phyloP scores from a whole-genome alignment of 176 grass and related monocot genomes.

The Hyparrhenia diplandra region DNA sequence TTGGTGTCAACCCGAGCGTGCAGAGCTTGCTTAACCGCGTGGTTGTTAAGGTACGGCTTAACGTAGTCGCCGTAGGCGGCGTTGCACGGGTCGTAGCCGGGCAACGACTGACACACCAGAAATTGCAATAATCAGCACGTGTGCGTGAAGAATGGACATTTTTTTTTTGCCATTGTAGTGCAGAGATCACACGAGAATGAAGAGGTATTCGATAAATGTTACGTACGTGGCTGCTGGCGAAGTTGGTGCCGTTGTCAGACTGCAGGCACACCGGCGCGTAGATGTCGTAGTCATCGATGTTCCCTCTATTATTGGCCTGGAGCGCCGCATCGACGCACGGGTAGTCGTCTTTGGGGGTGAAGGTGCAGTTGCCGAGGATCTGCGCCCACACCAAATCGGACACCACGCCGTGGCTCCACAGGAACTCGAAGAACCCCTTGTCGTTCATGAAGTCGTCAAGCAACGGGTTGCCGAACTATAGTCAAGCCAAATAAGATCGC shows the following conservation, averaged over 20 bases:
- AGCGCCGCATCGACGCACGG: conserved; percentile 1
- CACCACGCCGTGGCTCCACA: conserved; percentile 50
- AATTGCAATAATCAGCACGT: too few species aligned
- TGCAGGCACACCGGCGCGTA: conserved; percentile 41
- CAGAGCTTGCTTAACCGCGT: conserved; percentile 38
- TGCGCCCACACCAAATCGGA: conserved; percentile 31
- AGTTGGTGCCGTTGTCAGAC: not conserved
- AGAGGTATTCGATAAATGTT: not conserved
- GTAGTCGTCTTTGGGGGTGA: not conserved
- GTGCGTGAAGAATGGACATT: too few species aligned
- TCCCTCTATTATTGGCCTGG: not conserved
- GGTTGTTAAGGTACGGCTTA: conserved; percentile 31
- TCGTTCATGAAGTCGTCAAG: conserved; percentile 23
- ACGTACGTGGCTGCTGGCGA: conserved; percentile 20
- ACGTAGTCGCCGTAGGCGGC: conserved; percentile 21
- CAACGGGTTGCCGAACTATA: conserved; percentile 19
- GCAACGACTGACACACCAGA: conserved; percentile 9
- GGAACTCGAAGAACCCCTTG: conserved; percentile 19
- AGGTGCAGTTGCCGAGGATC: conserved; percentile 44
- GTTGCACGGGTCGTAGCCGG: conserved; percentile 42
- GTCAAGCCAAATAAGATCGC: too few species aligned
- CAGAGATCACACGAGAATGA: not conserved
- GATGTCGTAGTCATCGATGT: conserved; percentile 24
- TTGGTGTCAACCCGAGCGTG: conserved; percentile 21
- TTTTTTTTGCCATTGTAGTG: too few species aligned